Conservation (phyloP, 176 grass and related monocot genomes). For the Cenchrus fungigraminus region DNA sequence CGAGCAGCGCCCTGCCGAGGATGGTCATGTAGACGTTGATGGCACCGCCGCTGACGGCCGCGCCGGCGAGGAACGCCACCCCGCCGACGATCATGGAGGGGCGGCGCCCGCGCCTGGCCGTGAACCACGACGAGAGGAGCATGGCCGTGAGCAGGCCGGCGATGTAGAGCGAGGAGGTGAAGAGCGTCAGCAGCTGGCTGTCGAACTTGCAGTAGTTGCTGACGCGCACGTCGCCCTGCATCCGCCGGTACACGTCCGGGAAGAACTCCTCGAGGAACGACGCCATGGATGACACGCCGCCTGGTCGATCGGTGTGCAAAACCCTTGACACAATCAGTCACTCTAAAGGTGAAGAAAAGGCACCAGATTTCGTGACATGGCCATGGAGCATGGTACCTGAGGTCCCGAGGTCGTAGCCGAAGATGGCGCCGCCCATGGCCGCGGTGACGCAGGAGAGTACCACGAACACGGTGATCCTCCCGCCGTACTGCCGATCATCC, state of each 20-base stretch:
- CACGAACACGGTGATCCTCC: slow-evolving; percentile 59
- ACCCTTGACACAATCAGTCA: neutral
- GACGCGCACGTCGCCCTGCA: slow-evolving; percentile 46
- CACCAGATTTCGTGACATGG: neutral
- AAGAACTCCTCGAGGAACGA: slow-evolving; percentile 65
- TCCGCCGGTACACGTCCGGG: slow-evolving; percentile 56
- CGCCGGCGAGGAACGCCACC: slow-evolving; percentile 46
- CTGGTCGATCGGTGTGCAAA: neutral
- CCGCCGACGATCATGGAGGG: slow-evolving; percentile 68
- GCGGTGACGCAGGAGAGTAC: slow-evolving; percentile 59
- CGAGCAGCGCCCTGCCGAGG: slow-evolving; percentile 60
- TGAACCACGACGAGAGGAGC: slow-evolving; percentile 59
- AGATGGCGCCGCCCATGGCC: slow-evolving; percentile 70
- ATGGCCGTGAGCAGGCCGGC: slow-evolving; percentile 50
- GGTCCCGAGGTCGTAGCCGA: slow-evolving; percentile 67
- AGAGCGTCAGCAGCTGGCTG: slow-evolving; percentile 66
- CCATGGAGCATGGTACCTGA: slow-evolving; percentile 36
- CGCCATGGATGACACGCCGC: slow-evolving; percentile 67
- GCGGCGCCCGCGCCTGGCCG: slow-evolving; percentile 40
- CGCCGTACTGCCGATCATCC: neutral
- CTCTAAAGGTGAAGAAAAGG: neutral
- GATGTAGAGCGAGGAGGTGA: slow-evolving; percentile 68
- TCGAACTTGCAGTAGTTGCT: slow-evolving; percentile 86
- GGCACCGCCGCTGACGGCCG: slow-evolving; percentile 49
- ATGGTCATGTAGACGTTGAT: slow-evolving; percentile 66